Evolutionary conservation across 306 rosid genomes (phyloP), one percentile per base, ranked within the genome.

Genomic region (Trichosanthes truncata): DNA sequence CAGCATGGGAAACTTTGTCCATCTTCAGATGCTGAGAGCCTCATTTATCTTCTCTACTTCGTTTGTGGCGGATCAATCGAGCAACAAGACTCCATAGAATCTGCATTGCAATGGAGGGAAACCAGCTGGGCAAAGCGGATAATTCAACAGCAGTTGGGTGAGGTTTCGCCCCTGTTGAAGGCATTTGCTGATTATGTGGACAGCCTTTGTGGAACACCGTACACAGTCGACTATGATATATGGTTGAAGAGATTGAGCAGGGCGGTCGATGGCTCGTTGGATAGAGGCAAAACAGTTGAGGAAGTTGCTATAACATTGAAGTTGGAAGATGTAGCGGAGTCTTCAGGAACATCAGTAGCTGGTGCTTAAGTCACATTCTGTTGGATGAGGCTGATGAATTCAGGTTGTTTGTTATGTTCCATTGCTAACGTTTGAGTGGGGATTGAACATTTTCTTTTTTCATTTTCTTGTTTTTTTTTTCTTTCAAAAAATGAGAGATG

Each of bases 171-270:
- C 53, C 78, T 94, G 6, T 86, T 94, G 75, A 94, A 94, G 82
- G 98, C 96, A 76, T 94, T 94, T 85, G 97, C 98, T 12, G 98
- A 94, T 79, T 94, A 94, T 78, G 97, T 92, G 55, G 98, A 92
- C 80, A 94, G 98, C 74, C 93, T 92, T 40, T 94, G 96, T 77
- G 98, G 98, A 79, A 94, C 98, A 5, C 97, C 97, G 15, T 94
- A 94, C 71, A 88, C 89, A 6, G 87, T 94, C 8, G 96, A 94
- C 86, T 87, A 94, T 67, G 96, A 89, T 74, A 87, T 92, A 75
- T 94, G 98, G 98, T 78, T 94, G 55, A 92, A 89, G 72, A 94
- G 98, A 86, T 84, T 94, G 89, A 88, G 87, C 78, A 85, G 67
- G 66, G 89, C 90, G 12, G 90, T 88, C 73, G 97, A 93, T 79